A percentile compares a stretch with the other conserved stretches of the same genome.
Conservation (phyloP, 495 filamentous ascomycete species). For the Chaetomium tenue region DNA sequence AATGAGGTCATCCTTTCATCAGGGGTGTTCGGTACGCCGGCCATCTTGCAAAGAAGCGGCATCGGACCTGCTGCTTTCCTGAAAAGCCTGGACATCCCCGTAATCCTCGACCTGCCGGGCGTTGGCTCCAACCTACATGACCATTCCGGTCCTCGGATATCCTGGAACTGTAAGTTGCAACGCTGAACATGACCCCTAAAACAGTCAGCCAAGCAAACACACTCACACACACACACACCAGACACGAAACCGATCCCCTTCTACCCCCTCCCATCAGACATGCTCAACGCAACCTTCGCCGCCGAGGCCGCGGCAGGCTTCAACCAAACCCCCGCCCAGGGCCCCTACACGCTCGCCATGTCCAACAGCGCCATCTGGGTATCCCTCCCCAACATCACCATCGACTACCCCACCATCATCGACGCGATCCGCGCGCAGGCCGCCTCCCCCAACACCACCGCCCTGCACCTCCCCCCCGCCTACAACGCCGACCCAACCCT, state of each 20-base stretch:
- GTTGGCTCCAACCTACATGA: slow-evolving; percentile 32
- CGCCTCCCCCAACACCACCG: slow-evolving; percentile 5
- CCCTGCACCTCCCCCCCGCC: slow-evolving; percentile 26
- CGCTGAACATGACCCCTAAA: background rate
- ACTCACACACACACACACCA: too few relatives aligned
- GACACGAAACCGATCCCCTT: slow-evolving; percentile 23
- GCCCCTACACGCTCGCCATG: slow-evolving; percentile 30
- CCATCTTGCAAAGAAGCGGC: slow-evolving; percentile 28
- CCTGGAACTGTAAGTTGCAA: slow-evolving; percentile 22
- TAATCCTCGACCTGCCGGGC: slow-evolving; percentile 27
- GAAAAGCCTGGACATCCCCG: slow-evolving; percentile 14
- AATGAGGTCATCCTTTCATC: slow-evolving; percentile 29
- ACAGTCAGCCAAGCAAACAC: background rate
- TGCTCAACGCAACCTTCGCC: slow-evolving; percentile 26
- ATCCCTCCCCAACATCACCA: slow-evolving; percentile 25
- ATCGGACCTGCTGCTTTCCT: slow-evolving; percentile 26
- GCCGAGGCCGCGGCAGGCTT: slow-evolving; percentile 26
- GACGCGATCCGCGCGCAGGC: slow-evolving; percentile 17
- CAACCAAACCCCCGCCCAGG: slow-evolving; percentile 27
- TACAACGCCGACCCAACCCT: slow-evolving; percentile 19
- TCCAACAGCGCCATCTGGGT: slow-evolving; percentile 32
- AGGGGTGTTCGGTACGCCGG: slow-evolving; percentile 24
- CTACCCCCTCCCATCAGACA: slow-evolving; percentile 19
- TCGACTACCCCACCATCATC: slow-evolving; percentile 17
- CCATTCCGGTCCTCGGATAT: slow-evolving; percentile 25